Evolutionary conservation across 805 yeast genomes (phyloP).

Genomic region (Candida sithepensis): DNA sequence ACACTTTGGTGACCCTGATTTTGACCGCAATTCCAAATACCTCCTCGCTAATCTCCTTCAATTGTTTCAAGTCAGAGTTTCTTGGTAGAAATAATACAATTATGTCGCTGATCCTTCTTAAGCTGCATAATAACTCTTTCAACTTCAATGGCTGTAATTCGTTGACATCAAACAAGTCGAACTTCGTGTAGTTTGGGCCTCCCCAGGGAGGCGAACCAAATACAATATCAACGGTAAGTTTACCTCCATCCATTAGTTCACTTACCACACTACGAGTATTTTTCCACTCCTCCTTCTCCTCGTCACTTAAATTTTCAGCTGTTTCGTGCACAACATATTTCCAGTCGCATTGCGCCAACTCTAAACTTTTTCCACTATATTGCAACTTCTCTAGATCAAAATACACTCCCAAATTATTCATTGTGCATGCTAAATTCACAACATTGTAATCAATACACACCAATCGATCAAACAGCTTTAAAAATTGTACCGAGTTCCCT

Average conservation of each 20-base stretch:
- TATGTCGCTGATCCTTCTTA: constrained; percentile 40
- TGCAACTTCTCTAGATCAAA: constrained; percentile 33
- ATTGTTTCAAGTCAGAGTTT: constrained; percentile 51
- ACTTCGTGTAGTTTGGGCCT: constrained; percentile 58
- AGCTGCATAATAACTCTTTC: constrained; percentile 39
- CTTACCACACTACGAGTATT: constrained; percentile 8
- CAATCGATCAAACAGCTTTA: constrained; percentile 49
- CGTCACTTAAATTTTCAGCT: constrained; percentile 2
- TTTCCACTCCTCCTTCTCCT: constrained; percentile 4
- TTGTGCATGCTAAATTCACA: constrained; percentile 61
- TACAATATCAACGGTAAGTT: constrained; percentile 43
- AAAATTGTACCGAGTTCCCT: constrained; percentile 78
- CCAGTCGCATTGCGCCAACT: constrained; percentile 15
- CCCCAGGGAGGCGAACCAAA: constrained; percentile 92
- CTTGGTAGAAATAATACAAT: constrained; percentile 64
- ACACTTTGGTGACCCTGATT: constrained; percentile 44
- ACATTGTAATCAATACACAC: constrained; percentile 62
- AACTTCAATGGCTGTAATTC: constrained; percentile 47
- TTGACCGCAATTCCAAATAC: constrained; percentile 41
- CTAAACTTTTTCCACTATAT: constrained; percentile 51
- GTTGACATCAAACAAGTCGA: constrained; percentile 43
- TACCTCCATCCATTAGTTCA: constrained; percentile 8
- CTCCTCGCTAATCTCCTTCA: constrained; percentile 42
- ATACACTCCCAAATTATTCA: constrained; percentile 64
- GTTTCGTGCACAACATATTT: constrained; percentile 6